These are phyloP conservation scores for Lojkania enalia DNA, from an alignment of 2,329 filamentous ascomycete genomes.

Conservation along the genomic window DNA sequence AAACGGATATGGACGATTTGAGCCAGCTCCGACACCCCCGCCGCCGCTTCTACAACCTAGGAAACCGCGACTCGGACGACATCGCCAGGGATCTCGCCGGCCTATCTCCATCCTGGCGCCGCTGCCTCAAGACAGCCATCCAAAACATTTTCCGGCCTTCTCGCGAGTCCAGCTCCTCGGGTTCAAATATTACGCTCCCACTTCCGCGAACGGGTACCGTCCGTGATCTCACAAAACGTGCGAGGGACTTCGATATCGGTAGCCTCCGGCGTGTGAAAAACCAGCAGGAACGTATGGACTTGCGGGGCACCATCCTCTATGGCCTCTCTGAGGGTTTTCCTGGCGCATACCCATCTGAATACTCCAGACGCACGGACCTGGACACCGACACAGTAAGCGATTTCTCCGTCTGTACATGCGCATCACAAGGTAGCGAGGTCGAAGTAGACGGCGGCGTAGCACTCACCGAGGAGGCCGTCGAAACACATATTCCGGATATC, in stretches of 20 bases:
- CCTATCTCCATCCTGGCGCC: constrained; percentile 21
- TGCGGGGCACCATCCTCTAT: constrained; percentile 24
- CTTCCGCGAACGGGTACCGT: constrained; percentile 30
- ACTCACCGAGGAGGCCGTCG: constrained; percentile 60
- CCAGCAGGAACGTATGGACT: constrained; percentile 30
- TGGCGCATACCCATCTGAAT: not conserved
- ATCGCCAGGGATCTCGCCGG: constrained; percentile 24
- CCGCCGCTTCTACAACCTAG: constrained; percentile 35
- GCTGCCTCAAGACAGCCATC: constrained; percentile 32
- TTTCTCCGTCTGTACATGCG: constrained; percentile 26
- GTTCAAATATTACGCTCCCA: constrained; percentile 40
- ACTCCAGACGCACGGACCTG: not conserved
- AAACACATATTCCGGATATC: constrained; percentile 48
- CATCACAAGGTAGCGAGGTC: constrained; percentile 44
- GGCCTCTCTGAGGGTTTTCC: too few relatives aligned
- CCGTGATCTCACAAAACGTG: constrained; percentile 17
- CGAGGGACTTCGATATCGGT: constrained; percentile 32
- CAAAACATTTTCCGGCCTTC: constrained; percentile 33
- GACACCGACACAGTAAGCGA: constrained; percentile 20
- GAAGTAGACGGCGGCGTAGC: constrained; percentile 59
- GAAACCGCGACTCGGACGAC: constrained; percentile 24
- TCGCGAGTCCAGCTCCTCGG: constrained; percentile 35
- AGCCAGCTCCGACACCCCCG: constrained; percentile 25
- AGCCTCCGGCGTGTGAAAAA: constrained; percentile 29
- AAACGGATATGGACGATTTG: constrained; percentile 33